Percentiles rank a stretch among this genome's conserved stretches.
phyloP scores from a whole-genome alignment of 441 rosid genomes.

The Omphalea diandra region DNA sequence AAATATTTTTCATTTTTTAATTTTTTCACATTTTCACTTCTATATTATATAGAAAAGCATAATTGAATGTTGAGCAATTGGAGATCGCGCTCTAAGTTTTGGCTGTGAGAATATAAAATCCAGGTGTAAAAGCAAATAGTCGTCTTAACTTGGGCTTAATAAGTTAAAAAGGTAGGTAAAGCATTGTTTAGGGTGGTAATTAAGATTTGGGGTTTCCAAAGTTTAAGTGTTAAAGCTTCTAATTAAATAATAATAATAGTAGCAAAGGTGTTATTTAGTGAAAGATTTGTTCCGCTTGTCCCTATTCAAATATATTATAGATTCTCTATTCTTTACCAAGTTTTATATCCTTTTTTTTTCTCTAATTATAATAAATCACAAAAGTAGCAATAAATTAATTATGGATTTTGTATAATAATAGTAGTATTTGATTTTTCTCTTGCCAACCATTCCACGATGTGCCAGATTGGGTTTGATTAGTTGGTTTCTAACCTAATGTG shows the following conservation, averaged over 20 bases:
- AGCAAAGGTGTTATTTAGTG: conserved; percentile 27
- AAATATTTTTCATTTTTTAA: too few relatives aligned
- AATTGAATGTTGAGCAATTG: too few relatives aligned
- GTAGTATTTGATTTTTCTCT: neutral
- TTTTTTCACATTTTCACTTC: too few relatives aligned
- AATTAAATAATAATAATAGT: conserved; percentile 17
- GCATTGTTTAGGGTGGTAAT: conserved; percentile 27
- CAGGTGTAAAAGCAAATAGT: conserved; percentile 7
- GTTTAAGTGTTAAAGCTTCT: conserved; percentile 29
- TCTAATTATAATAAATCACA: neutral
- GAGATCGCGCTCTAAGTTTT: neutral
- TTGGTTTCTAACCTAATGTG: neutral
- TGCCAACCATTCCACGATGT: conserved; percentile 12
- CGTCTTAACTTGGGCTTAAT: conserved; percentile 12
- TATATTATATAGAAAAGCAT: too few relatives aligned
- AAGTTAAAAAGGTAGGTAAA: conserved; percentile 12
- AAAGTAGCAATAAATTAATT: too few relatives aligned
- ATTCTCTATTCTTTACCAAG: too few relatives aligned
- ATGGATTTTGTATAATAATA: neutral
- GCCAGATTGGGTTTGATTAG: neutral
- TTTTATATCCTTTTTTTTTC: neutral
- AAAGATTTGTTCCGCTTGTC: conserved; percentile 37
- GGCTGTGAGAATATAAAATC: neutral
- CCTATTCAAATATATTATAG: conserved; percentile 33
- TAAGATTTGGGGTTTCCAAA: conserved; percentile 33